A percentile compares a stretch with the other conserved stretches of the same genome.
phyloP scores from a whole-genome alignment of 1,284 basidiomycete species.

The Cystobasidiaceae sp. region DNA sequence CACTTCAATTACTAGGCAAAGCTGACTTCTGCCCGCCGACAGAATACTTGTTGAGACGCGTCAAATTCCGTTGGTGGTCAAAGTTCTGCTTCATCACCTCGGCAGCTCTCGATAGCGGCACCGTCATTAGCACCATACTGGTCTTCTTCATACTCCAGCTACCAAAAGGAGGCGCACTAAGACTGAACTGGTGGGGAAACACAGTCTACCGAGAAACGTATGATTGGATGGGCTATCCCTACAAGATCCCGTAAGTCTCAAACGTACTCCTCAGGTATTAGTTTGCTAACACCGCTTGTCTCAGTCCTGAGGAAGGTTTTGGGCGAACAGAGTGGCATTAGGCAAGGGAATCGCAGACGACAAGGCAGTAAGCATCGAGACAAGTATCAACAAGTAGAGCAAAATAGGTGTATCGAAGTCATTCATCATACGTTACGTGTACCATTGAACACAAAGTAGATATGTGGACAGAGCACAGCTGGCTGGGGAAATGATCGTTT shows the following conservation, averaged over 20 bases:
- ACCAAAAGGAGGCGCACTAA: slow-evolving; percentile 59
- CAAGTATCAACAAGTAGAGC: too few relatives aligned
- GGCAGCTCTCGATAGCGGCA: slow-evolving; percentile 53
- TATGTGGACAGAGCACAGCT: too few relatives aligned
- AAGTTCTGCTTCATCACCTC: slow-evolving; percentile 75
- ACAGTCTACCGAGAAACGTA: slow-evolving; percentile 52
- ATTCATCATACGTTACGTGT: too few relatives aligned
- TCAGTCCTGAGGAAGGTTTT: slow-evolving; percentile 30
- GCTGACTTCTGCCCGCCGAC: neutral
- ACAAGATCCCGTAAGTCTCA: slow-evolving; percentile 4
- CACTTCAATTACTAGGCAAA: neutral
- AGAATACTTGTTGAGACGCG: slow-evolving; percentile 71
- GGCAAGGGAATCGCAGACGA: neutral
- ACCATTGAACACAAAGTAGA: too few relatives aligned
- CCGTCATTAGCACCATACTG: slow-evolving; percentile 64
- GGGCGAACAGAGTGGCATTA: slow-evolving; percentile 20
- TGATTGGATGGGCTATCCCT: slow-evolving; percentile 39
- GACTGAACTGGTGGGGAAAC: slow-evolving; percentile 81
- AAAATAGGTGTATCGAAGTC: too few relatives aligned
- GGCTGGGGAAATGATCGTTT: too few relatives aligned
- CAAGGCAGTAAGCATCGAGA: too few relatives aligned
- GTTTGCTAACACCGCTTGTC: neutral
- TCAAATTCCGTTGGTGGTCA: slow-evolving; percentile 87
- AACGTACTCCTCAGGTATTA: too few relatives aligned
- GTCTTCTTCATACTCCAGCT: slow-evolving; percentile 81